Evolutionary conservation across 805 yeast species (phyloP).

Genomic region (Spathaspora hagerdaliae): DNA sequence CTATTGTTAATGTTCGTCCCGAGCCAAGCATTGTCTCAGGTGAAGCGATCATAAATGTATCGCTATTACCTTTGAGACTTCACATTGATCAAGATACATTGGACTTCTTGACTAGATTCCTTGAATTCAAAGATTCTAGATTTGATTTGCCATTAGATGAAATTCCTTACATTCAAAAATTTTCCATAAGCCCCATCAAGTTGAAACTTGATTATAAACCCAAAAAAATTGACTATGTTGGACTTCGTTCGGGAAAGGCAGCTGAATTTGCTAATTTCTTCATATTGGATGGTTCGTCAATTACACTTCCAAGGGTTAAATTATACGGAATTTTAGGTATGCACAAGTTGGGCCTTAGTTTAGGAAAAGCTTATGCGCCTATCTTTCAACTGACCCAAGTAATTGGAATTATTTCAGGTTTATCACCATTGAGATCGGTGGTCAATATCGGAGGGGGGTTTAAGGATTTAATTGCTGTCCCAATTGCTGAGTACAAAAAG

Average conservation of each 20-base stretch:
- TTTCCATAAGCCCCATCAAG: slow-evolving; percentile 55
- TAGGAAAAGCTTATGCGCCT: slow-evolving; percentile 81
- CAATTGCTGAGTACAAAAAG: slow-evolving; percentile 66
- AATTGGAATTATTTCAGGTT: slow-evolving; percentile 75
- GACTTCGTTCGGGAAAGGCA: slow-evolving; percentile 80
- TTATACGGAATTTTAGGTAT: slow-evolving; percentile 79
- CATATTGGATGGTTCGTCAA: slow-evolving; percentile 78
- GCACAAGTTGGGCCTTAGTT: slow-evolving; percentile 47
- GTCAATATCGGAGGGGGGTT: slow-evolving; percentile 78
- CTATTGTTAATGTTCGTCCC: slow-evolving; percentile 61
- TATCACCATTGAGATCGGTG: slow-evolving; percentile 76
- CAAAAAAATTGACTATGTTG: slow-evolving; percentile 78
- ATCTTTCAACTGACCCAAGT: slow-evolving; percentile 81
- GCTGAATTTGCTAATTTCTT: slow-evolving; percentile 87
- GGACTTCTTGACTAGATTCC: slow-evolving; percentile 76
- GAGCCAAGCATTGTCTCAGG: slow-evolving; percentile 59
- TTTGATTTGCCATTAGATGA: slow-evolving; percentile 67
- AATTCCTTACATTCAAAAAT: slow-evolving; percentile 61
- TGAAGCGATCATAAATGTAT: slow-evolving; percentile 54
- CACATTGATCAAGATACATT: slow-evolving; percentile 93
- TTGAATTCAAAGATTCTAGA: slow-evolving; percentile 71
- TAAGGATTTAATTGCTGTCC: slow-evolving; percentile 66
- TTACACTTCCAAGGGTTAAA: slow-evolving; percentile 56
- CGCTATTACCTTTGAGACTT: slow-evolving; percentile 69
- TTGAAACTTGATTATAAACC: slow-evolving; percentile 88